Percentiles rank a stretch among this genome's conserved stretches.
These are phyloP conservation scores for Nigrospora osmanthi DNA, from an alignment of 2,329 filamentous ascomycete species.

Conservation along the genomic window DNA sequence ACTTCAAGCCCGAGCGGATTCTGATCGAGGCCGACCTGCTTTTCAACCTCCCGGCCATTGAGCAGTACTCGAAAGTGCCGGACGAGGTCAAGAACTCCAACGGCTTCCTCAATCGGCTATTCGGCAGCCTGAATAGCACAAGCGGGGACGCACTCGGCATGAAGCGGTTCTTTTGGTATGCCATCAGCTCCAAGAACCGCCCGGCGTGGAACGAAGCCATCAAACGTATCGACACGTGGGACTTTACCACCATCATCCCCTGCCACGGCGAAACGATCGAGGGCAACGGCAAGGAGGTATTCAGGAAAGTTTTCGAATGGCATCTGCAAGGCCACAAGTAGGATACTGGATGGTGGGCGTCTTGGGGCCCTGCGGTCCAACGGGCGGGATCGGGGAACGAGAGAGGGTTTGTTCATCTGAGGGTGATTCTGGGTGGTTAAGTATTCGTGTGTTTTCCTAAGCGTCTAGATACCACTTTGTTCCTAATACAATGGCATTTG, in stretches of 20 bases:
- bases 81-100: slow-evolving; percentile 31
- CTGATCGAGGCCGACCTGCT: slow-evolving; percentile 85
- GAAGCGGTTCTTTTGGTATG: slow-evolving; percentile 79
- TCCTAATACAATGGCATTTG: no score
- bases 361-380: no score
- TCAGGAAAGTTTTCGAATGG: slow-evolving; percentile 75
- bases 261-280: slow-evolving; percentile 92
- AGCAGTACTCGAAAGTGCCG: slow-evolving; percentile 67
- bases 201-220: slow-evolving; percentile 63
- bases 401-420: no score
- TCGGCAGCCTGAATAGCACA: slow-evolving; percentile 51
- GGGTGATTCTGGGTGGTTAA: no score
- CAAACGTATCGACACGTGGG: slow-evolving; percentile 65
- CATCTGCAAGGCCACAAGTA: slow-evolving; percentile 49
- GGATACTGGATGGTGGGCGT: not conserved
- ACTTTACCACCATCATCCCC: slow-evolving; percentile 77
- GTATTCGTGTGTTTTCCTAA: no score
- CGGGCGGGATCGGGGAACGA: no score
- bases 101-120: slow-evolving; percentile 33
- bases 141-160: slow-evolving; percentile 62
- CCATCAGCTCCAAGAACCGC: slow-evolving; percentile 52
- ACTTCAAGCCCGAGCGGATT: slow-evolving; percentile 69
- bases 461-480: no score
- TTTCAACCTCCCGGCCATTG: slow-evolving; percentile 81
- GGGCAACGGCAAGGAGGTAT: slow-evolving; percentile 62